Conservation (phyloP, 1,139 yeast genomes). For the Debaryomyces nepalensis region DNA sequence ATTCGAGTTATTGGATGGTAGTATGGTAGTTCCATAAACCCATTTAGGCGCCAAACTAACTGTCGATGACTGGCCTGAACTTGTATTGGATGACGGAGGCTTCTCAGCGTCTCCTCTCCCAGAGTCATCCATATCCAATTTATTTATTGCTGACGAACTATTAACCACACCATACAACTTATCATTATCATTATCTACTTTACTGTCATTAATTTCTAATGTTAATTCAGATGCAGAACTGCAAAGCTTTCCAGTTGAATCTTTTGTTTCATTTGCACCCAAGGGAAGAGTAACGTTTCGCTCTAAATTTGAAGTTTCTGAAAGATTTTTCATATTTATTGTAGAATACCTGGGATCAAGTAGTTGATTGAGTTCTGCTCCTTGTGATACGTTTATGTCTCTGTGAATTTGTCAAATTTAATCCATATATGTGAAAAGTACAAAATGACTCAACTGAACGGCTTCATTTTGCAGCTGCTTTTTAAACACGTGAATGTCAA, state of each 20-base stretch:
- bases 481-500: slow-evolving; percentile 3
- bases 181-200: slow-evolving; percentile 8
- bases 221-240: slow-evolving; percentile 13
- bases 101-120: neutral
- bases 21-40: slow-evolving; percentile 25
- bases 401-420: neutral
- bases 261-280: neutral
- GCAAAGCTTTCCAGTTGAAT: neutral
- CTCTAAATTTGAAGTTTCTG: neutral
- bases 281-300: neutral
- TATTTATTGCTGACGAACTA: neutral
- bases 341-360: too few species aligned
- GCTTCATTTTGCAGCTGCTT: slow-evolving; percentile 6
- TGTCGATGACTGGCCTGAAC: slow-evolving; percentile 6
- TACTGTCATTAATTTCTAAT: slow-evolving; percentile 15
- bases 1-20: slow-evolving; percentile 14
- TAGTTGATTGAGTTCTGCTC: too few species aligned
- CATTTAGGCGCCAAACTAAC: slow-evolving; percentile 17
- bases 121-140: neutral
- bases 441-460: slow-evolving; percentile 10
- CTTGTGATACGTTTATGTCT: too few species aligned
- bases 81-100: neutral
- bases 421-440: slow-evolving; percentile 1
- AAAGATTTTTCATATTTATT: neutral
- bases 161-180: neutral